Conservation (phyloP, 176 grass and related monocot species). For the Zizania latifolia region DNA sequence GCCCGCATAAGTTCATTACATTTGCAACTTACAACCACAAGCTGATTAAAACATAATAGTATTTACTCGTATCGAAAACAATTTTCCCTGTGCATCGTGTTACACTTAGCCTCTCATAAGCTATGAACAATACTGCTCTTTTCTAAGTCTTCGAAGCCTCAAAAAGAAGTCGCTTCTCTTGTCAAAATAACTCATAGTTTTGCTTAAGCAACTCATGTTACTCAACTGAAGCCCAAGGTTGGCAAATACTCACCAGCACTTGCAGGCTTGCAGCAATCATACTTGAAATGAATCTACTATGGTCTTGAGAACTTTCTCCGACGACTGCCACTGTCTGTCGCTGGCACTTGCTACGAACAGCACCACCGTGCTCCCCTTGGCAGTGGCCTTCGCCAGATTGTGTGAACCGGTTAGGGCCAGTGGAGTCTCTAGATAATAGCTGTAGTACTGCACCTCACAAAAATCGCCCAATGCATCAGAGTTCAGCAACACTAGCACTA, state of each 20-base stretch:
- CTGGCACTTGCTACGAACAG: slow-evolving; percentile 88
- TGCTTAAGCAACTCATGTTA: not conserved
- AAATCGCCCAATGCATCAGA: not conserved
- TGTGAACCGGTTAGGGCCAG: slow-evolving; percentile 78
- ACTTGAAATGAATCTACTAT: slow-evolving; percentile 83
- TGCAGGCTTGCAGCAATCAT: slow-evolving; percentile 29
- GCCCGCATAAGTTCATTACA: too few species aligned
- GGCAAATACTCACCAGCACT: not conserved
- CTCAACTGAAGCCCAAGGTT: not conserved
- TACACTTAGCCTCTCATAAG: not conserved
- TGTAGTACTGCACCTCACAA: slow-evolving; percentile 72
- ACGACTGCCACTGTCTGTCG: slow-evolving; percentile 77
- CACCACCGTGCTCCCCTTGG: slow-evolving; percentile 88
- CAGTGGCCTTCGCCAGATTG: slow-evolving; percentile 96
- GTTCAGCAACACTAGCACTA: not conserved
- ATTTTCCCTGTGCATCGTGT: not conserved
- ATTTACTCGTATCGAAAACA: too few species aligned
- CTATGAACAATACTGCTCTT: not conserved
- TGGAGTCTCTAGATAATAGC: slow-evolving; percentile 86
- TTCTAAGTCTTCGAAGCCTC: not conserved
- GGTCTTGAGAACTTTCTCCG: slow-evolving; percentile 67
- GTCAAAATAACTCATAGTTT: not conserved
- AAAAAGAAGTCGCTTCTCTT: not conserved
- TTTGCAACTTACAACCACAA: too few species aligned
- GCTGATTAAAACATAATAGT: too few species aligned